Evolutionary conservation across 805 yeast genomes (phyloP).

Genomic region (Metschnikowia similis): DNA sequence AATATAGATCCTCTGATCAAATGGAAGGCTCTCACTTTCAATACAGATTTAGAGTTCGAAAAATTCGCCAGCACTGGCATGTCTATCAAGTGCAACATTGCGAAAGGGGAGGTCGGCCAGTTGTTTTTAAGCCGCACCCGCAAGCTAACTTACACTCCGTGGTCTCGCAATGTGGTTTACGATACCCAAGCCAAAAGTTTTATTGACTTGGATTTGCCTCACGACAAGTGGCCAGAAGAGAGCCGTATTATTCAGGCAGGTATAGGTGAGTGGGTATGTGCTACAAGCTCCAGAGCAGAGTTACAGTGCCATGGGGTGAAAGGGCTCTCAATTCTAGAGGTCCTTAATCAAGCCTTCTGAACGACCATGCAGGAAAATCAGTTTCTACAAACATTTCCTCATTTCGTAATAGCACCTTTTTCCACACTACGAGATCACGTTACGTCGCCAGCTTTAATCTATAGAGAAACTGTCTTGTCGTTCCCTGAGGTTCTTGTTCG

Average conservation of each 20-base stretch:
- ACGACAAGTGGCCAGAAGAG: slow-evolving; percentile 3
- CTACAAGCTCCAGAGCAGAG: slow-evolving; percentile 8
- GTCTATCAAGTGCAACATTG: slow-evolving; percentile 9
- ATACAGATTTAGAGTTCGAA: slow-evolving; percentile 6
- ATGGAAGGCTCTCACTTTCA: slow-evolving; percentile 2
- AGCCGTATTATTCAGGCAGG: slow-evolving; percentile 9
- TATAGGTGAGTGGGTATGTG: slow-evolving; percentile 17
- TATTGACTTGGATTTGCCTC: slow-evolving; percentile 1
- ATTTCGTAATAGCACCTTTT: background rate
- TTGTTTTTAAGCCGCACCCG: slow-evolving; percentile 12
- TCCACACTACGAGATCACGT: background rate
- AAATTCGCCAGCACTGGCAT: background rate
- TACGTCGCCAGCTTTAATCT: background rate
- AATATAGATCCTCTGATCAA: slow-evolving; percentile 2
- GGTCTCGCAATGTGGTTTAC: slow-evolving; percentile 8
- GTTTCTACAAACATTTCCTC: background rate
- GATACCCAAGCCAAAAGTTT: background rate
- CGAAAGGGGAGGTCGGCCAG: slow-evolving; percentile 16
- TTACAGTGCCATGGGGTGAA: slow-evolving; percentile 7
- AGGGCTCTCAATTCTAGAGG: background rate
- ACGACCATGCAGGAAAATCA: background rate
- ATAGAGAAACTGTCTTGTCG: background rate
- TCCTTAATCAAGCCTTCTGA: background rate
- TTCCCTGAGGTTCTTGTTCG: background rate
- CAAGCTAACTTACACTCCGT: slow-evolving; percentile 12